A percentile compares a stretch with the other conserved stretches of the same genome.
These are phyloP conservation scores for Rutidosis leptorrhynchoides DNA, from an alignment of 129 eudicot genomes.

Conservation along the genomic window DNA sequence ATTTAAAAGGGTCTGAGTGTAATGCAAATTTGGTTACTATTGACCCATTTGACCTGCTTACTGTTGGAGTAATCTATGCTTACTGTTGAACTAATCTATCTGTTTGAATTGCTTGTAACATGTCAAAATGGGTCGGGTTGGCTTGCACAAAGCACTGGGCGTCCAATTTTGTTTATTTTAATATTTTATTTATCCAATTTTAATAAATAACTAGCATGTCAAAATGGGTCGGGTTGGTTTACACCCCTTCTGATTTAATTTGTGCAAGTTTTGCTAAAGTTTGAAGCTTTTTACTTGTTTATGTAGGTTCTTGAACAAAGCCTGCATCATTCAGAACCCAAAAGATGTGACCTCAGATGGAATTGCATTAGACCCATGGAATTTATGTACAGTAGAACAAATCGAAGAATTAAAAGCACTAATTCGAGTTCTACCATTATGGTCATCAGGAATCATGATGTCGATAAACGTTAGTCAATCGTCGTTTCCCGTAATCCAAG, in stretches of 20 bases:
- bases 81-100: no score
- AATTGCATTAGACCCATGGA: constrained; percentile 43
- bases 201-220: neutral
- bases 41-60: neutral
- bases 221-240: neutral
- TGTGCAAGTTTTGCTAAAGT: neutral
- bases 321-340: constrained; percentile 45
- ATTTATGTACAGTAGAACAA: constrained; percentile 45
- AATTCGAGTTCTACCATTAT: constrained; percentile 45
- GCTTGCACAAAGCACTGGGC: neutral
- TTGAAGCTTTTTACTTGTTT: constrained; percentile 2
- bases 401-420: constrained; percentile 51
- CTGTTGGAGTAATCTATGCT: no score
- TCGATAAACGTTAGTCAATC: constrained; percentile 40
- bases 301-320: constrained; percentile 54
- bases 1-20: neutral
- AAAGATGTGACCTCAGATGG: constrained; percentile 42
- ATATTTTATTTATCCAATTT: no score
- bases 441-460: constrained; percentile 56
- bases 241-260: neutral
- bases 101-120: neutral
- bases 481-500: constrained; percentile 39
- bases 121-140: neutral
- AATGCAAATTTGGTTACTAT: neutral
- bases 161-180: neutral